Evolutionary conservation across 768 basidiomycete genomes (phyloP).

Genomic region (Paxillus ammoniavirescens): DNA sequence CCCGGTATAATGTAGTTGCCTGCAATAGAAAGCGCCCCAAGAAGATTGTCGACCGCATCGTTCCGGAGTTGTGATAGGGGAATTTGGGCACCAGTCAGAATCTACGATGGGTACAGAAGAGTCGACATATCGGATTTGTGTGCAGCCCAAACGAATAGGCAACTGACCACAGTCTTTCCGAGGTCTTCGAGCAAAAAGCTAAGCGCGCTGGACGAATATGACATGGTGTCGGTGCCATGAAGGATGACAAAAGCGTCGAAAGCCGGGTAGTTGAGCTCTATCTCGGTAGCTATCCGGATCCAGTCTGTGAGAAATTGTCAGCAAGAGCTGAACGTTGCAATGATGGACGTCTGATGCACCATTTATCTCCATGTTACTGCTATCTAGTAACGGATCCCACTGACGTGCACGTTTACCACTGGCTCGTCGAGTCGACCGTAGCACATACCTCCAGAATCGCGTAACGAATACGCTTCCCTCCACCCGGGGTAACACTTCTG

Average conservation of each 20-base stretch:
- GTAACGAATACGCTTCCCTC: slow-evolving; percentile 76
- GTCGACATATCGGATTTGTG: not conserved
- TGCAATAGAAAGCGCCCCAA: slow-evolving; percentile 86
- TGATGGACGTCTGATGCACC: slow-evolving; percentile 42
- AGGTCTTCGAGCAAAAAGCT: slow-evolving; percentile 92
- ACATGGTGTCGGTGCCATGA: slow-evolving; percentile 93
- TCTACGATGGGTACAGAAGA: slow-evolving; percentile 41
- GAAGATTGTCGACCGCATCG: slow-evolving; percentile 90
- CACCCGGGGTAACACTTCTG: slow-evolving; percentile 54
- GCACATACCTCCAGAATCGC: slow-evolving; percentile 72
- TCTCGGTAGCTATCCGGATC: slow-evolving; percentile 88
- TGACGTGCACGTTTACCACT: slow-evolving; percentile 28
- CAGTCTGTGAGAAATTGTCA: slow-evolving; percentile 55
- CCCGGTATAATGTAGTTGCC: slow-evolving; percentile 92
- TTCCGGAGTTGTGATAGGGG: slow-evolving; percentile 89
- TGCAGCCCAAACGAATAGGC: not conserved
- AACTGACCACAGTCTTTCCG: slow-evolving; percentile 80
- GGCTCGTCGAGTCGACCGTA: not conserved
- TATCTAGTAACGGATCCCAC: slow-evolving; percentile 88
- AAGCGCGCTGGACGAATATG: slow-evolving; percentile 83
- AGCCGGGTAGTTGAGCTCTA: slow-evolving; percentile 81
- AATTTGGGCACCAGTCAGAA: slow-evolving; percentile 91
- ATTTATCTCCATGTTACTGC: slow-evolving; percentile 82
- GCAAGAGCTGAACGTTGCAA: not conserved
- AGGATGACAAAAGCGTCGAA: slow-evolving; percentile 92